Base-by-base conservation (phyloP, 306 rosid species). In the Echinosophora koreensis region DNA sequence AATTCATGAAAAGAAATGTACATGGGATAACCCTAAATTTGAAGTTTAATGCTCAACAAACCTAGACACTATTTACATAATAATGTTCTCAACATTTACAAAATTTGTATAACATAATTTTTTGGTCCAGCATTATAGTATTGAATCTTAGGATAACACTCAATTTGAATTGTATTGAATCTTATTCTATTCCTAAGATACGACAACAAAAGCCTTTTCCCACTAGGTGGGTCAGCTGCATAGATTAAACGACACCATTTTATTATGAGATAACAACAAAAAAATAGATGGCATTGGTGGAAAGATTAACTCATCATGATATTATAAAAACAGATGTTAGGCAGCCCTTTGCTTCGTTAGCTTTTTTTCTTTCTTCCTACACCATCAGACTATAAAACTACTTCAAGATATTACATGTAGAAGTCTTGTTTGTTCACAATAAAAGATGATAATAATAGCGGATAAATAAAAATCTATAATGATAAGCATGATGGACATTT, bases 401-500 rank as follows among this genome's bases (percentile, higher is more conserved):
- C 65, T 64, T n/a, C 55, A 14, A 22, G 32, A 65, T 65, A 65
- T 65, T 41, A 39, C 14, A 38, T 52, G 37, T 59, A 28, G 5
- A 15, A 56, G 10, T 5, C 62, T 44, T 39, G 44, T 18, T 63
- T 55, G 39, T 49, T 55, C 22, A 38, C 16, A 34, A 22, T 1
- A 28, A 28, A 66, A 44, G 50, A 38, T 15, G 0, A 58, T 57
- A 2, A 28, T 59, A 77, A 11, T 30, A 17, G 13, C 37, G 1
- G 15, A 41, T 70, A 32, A 69, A 69, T n/a, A 32, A 42, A 62
- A 69, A 14, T 3, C 13, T 8, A 39, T 51, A 52, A 18, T 14
- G 16, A 51, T 62, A 76, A 30, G 55, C 73, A 3, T 51, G 34
- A 77, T 64, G 74, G n/a, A 62, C 42, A 35, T 55, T 77, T 55